Conservation (phyloP, 2,329 filamentous ascomycete species). For the Amylocarpus encephaloides region DNA sequence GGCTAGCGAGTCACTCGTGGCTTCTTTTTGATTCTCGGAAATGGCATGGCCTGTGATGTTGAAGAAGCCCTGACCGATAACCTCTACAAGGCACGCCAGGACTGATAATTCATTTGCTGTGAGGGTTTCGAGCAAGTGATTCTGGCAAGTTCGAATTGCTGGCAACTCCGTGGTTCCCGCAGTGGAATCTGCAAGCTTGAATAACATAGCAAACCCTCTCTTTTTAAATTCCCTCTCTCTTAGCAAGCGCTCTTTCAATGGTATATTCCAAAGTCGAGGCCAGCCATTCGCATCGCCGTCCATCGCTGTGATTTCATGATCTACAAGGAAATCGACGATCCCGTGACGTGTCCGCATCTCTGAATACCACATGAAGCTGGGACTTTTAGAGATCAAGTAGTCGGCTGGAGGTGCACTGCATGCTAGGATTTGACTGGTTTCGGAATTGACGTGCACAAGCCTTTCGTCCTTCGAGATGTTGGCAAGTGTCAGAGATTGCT, state of each 20-base stretch:
- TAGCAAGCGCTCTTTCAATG: slow-evolving; percentile 9
- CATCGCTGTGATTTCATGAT: slow-evolving; percentile 23
- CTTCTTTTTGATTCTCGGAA: background rate
- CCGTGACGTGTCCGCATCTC: slow-evolving; percentile 18
- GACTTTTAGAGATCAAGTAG: background rate
- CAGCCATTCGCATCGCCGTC: slow-evolving; percentile 12
- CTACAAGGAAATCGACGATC: slow-evolving; percentile 15
- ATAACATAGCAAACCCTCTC: slow-evolving; percentile 17
- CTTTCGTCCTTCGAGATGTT: slow-evolving; percentile 1
- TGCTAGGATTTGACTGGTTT: slow-evolving; percentile 6
- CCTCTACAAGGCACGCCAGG: slow-evolving; percentile 21
- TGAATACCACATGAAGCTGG: slow-evolving; percentile 20
- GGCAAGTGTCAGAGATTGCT: slow-evolving; percentile 16
- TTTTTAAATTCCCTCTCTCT: slow-evolving; percentile 15
- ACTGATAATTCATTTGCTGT: slow-evolving; percentile 14
- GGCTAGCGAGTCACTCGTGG: background rate
- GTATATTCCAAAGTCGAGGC: slow-evolving; percentile 18
- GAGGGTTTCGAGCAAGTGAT: slow-evolving; percentile 18
- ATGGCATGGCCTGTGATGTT: slow-evolving; percentile 10
- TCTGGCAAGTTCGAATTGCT: slow-evolving; percentile 15
- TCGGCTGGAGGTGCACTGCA: slow-evolving; percentile 7
- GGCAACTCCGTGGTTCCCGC: slow-evolving; percentile 10
- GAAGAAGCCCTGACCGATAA: slow-evolving; percentile 25
- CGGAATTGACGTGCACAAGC: slow-evolving; percentile 12
- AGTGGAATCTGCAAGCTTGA: slow-evolving; percentile 19